Conservation (phyloP, 805 yeast genomes). For the Yamadazyma laniorum region DNA sequence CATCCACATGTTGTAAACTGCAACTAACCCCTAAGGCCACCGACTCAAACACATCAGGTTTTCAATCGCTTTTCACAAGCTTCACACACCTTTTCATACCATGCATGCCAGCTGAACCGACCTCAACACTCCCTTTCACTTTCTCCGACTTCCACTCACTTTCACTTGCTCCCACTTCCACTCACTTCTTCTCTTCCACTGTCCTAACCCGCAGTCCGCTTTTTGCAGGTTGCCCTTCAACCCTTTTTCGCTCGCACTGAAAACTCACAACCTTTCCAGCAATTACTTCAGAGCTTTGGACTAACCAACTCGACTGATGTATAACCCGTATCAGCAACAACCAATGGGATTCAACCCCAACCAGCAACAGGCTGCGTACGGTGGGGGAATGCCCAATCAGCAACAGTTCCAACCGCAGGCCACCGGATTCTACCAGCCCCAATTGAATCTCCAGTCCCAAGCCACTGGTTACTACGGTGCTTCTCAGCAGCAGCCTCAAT, state of each 20-base stretch:
- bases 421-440: slow-evolving; percentile 21
- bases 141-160: no score
- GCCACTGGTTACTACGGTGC: slow-evolving; percentile 10
- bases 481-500: background rate
- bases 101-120: no score
- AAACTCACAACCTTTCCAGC: background rate
- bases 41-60: no score
- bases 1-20: no score
- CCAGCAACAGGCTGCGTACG: slow-evolving; percentile 16
- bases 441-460: slow-evolving; percentile 23
- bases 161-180: background rate
- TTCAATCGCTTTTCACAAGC: no score
- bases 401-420: slow-evolving; percentile 42
- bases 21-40: no score
- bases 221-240: background rate
- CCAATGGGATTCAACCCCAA: slow-evolving; percentile 17
- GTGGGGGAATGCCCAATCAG: slow-evolving; percentile 14
- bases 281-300: background rate
- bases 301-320: slow-evolving; percentile 23
- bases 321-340: slow-evolving; percentile 41
- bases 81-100: no score
- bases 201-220: background rate
- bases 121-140: no score
- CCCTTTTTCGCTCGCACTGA: background rate
- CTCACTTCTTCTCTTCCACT: background rate